Conservation (phyloP, 371 early-diverging fungal genomes). For the Apophysomyces trapeziformis region DNA sequence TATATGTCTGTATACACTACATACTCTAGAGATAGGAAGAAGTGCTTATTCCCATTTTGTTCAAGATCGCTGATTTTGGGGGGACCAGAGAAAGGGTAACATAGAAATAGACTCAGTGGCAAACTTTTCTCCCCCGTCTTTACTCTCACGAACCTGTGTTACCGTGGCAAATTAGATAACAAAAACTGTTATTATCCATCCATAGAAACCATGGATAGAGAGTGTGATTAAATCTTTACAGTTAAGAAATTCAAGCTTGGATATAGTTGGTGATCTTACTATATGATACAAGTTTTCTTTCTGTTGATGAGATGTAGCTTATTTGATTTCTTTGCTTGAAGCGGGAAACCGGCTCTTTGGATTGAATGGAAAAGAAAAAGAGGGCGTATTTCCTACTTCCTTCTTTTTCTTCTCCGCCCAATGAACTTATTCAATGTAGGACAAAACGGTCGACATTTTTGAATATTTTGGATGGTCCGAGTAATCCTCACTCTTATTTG, state of each 20-base stretch:
- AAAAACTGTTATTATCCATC: background rate
- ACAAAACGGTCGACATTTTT: background rate
- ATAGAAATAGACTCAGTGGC: background rate
- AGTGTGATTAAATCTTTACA: too few relatives aligned
- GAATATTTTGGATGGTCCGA: constrained; percentile 7
- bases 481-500: constrained; percentile 8
- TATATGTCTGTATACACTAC: background rate
- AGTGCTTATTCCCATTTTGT: background rate
- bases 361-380: too few relatives aligned
- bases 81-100: too few relatives aligned
- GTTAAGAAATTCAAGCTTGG: too few relatives aligned
- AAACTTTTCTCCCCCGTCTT: background rate
- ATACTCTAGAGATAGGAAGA: background rate
- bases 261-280: too few relatives aligned
- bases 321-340: too few relatives aligned
- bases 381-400: background rate
- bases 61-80: background rate
- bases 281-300: too few relatives aligned
- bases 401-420: background rate
- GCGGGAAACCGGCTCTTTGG: too few relatives aligned
- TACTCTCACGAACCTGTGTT: background rate
- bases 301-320: too few relatives aligned
- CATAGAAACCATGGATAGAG: too few relatives aligned
- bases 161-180: constrained; percentile 4
- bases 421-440: too few relatives aligned